These are phyloP conservation scores for Hyphopichia burtonii DNA, from an alignment of 1,139 yeast genomes.

Conservation along the genomic window DNA sequence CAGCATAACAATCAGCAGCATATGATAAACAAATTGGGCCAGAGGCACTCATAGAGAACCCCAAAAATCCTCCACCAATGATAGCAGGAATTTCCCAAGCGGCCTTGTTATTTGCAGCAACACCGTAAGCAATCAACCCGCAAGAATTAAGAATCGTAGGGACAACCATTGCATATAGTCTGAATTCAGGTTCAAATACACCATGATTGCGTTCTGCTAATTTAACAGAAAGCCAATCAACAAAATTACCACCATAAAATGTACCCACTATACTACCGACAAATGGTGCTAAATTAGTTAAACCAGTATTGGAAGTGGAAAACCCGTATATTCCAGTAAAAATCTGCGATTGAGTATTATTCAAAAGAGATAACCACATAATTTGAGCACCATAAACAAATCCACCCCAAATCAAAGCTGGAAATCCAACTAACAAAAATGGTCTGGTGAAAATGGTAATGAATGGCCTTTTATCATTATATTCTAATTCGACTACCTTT, in stretches of 20 bases:
- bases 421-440: constrained; percentile 44
- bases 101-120: constrained; percentile 27
- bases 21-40: constrained; percentile 59
- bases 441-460: constrained; percentile 40
- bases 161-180: constrained; percentile 37
- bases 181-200: constrained; percentile 41
- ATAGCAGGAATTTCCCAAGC: constrained; percentile 56
- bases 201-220: constrained; percentile 39
- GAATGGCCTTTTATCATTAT: constrained; percentile 42
- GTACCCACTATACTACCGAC: constrained; percentile 41
- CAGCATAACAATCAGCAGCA: constrained; percentile 57
- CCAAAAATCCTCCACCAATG: constrained; percentile 53
- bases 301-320: constrained; percentile 34
- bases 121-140: constrained; percentile 38
- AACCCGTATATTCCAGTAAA: constrained; percentile 35
- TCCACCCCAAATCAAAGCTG: constrained; percentile 63
- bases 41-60: constrained; percentile 56
- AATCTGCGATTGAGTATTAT: constrained; percentile 45
- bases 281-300: constrained; percentile 42
- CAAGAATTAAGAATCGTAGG: constrained; percentile 41
- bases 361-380: constrained; percentile 50
- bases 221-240: constrained; percentile 38
- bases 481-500: constrained; percentile 34
- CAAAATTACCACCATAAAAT: constrained; percentile 42
- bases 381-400: constrained; percentile 62